Evolutionary conservation across 768 basidiomycete genomes (phyloP), one percentile per base, ranked within the genome.

Genomic region (Pulveroboletus sp.): DNA sequence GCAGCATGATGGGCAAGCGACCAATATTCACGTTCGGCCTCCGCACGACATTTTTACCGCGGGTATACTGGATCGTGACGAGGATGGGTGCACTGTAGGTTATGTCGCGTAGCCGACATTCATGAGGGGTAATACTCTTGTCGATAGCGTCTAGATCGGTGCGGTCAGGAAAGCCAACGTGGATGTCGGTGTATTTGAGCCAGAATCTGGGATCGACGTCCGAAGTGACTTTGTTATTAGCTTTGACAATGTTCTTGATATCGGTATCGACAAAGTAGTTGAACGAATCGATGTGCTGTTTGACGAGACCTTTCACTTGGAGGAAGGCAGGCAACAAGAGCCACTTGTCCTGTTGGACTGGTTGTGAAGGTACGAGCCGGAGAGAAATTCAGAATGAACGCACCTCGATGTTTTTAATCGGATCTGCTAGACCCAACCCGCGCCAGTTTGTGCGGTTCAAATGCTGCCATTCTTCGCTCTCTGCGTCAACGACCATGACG

Each of bases 281-380:
- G 82, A 93, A 98, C 8, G 93, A 96, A 69, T 97, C 96, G 58
- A 97, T 89, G 65, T 99, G 96, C 65, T 98, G 96, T 73, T 98
- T 98, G 54, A 99, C 96, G 13, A 99, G 84, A 51, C 96, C 96
- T 63, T 99, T 99, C 54, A 96, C 91, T 71, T 94, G 89, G 45
- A 99, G 76, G 63, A 98, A 99, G 9, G 94, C 95, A 2, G 96
- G 96, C 3, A 99, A 74, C 9, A 99, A 74, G 17, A 96, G 81
- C 96, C 96, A 99, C 83, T 99, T 99, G 67, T 99, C 96, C 94
- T 96, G 58, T 39, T 5, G 15, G 30, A 13, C 43, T 26, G 7
- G 13, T 9, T 44, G 46, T 50, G 31, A 56, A 53, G 47, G 45
- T 32, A 24, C 6, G 30, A 5, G 8, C 24, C 48, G 17, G 54